Evolutionary conservation across 2,329 filamentous ascomycete genomes (phyloP), one percentile per base, ranked within the genome.

Genomic region (Blastomyces gilchristii): DNA sequence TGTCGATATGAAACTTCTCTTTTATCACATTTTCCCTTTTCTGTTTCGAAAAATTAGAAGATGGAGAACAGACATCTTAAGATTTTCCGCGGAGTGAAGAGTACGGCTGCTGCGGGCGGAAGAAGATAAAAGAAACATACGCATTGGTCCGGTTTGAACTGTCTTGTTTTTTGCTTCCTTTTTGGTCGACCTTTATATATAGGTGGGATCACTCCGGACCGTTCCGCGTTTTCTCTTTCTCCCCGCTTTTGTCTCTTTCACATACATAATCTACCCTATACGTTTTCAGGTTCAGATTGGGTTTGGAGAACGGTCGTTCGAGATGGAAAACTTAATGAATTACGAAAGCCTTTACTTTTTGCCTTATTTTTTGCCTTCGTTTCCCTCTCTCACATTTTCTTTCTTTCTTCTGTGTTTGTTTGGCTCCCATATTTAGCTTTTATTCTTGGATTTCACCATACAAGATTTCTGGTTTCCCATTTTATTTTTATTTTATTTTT

Each of bases 1-100:
- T 80, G 58, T 68, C 74, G 11, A 65, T 78, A 65, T 78, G 68
- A 71, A 18, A 22, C 18, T 16, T 14, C 9, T 14, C 6, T 41
- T 22, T 16, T n/a, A 43, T 43, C 18, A 49, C 22, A 8, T 22
- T 22, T 22, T 16, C 2, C 50, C 22, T 22, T n/a, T 31, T 60
- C 2, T 25, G 9, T 34, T 52, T 12, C 2, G 22, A 47, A 45
- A 31, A 41, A n/a, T 25, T 34, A 41, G 41, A 58, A 58, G 22
- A 31, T 31, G 37, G 28, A 45, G 41, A 18, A 34, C 34, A 34
- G 22, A 47, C 16, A 12, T 22, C 8, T 41, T 53, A 11, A 25
- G 53, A 39, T 39, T n/a, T 56, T 11, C n/a, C 31, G 16, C 31
- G 18, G 31, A 3, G 47, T 43, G 39, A 43, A 43, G 22, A 49